These are phyloP conservation scores for Ophiostoma ips DNA, from an alignment of 2,329 filamentous ascomycete species.

Conservation along the genomic window DNA sequence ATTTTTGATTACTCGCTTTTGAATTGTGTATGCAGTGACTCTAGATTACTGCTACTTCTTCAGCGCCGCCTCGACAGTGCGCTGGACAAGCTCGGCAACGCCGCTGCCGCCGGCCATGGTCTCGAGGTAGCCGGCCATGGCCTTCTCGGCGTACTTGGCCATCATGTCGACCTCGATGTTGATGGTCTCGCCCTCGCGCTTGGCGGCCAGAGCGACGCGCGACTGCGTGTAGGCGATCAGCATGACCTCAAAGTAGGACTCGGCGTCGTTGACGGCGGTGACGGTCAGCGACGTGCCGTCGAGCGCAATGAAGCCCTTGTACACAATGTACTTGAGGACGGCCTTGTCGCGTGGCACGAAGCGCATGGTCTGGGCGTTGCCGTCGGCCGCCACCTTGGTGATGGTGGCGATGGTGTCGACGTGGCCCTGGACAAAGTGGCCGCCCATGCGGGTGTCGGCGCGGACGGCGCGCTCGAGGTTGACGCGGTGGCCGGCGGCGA, in stretches of 20 bases:
- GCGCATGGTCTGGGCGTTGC: slow-evolving; percentile 79
- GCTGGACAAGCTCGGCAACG: slow-evolving; percentile 58
- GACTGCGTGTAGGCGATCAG: slow-evolving; percentile 93
- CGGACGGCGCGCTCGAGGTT: slow-evolving; percentile 92
- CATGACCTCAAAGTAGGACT: slow-evolving; percentile 89
- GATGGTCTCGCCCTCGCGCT: slow-evolving; percentile 66
- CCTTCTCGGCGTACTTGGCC: slow-evolving; percentile 81
- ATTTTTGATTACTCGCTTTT: neutral
- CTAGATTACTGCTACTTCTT: slow-evolving; percentile 2
- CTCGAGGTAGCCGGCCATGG: slow-evolving; percentile 65
- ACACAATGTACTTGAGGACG: slow-evolving; percentile 76
- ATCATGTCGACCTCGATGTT: slow-evolving; percentile 90
- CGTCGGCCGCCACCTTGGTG: slow-evolving; percentile 58
- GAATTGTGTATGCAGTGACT: too few relatives aligned
- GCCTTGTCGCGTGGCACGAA: slow-evolving; percentile 51
- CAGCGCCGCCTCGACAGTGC: slow-evolving; percentile 59
- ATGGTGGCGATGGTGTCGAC: slow-evolving; percentile 82
- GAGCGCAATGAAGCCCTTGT: slow-evolving; percentile 90
- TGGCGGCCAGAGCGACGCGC: slow-evolving; percentile 68
- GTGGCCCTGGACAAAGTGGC: slow-evolving; percentile 95
- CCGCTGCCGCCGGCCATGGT: slow-evolving; percentile 32
- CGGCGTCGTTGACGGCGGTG: slow-evolving; percentile 64
- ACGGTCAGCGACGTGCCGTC: slow-evolving; percentile 92
- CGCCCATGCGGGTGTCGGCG: slow-evolving; percentile 87
- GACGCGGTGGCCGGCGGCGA: slow-evolving; percentile 53